Percentiles rank a stretch among this genome's conserved stretches.
These are phyloP conservation scores for Acacia confusa DNA, from an alignment of 306 rosid species.

Conservation along the genomic window DNA sequence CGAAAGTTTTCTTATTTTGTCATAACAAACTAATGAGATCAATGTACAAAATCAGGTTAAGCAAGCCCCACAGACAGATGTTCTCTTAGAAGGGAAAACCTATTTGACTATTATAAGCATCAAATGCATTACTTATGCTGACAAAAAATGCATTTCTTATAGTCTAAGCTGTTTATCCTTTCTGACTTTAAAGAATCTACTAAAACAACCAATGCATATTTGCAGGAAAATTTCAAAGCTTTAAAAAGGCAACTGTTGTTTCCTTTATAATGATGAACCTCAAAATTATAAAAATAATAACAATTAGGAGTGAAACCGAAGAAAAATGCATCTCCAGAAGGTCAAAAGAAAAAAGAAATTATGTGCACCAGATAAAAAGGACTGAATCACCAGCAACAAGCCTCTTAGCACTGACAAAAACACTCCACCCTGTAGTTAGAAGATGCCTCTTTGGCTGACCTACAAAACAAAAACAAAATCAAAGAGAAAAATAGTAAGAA, in stretches of 20 bases:
- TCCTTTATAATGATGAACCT: background rate
- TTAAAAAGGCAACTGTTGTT: background rate
- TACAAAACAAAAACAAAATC: constrained; percentile 22
- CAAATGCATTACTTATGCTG: background rate
- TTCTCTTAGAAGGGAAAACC: background rate
- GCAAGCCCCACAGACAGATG: constrained; percentile 6
- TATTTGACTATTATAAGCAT: background rate
- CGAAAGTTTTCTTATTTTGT: background rate
- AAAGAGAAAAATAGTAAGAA: constrained; percentile 15
- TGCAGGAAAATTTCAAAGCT: background rate
- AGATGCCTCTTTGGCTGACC: constrained; percentile 88
- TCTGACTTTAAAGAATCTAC: background rate
- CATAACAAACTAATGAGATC: background rate
- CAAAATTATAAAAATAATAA: background rate
- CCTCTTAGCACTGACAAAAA: constrained; percentile 72
- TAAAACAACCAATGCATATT: background rate
- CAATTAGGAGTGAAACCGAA: background rate
- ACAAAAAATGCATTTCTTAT: background rate
- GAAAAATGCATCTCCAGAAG: background rate
- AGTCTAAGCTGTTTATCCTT: constrained; percentile 1
- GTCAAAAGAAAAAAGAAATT: constrained; percentile 5
- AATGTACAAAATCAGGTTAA: background rate
- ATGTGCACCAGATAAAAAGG: constrained; percentile 63
- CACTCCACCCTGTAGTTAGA: constrained; percentile 82
- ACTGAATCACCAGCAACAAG: constrained; percentile 85